Evolutionary conservation across 495 filamentous ascomycete species (phyloP).

Genomic region (Symbiotaphrina buchneri): DNA sequence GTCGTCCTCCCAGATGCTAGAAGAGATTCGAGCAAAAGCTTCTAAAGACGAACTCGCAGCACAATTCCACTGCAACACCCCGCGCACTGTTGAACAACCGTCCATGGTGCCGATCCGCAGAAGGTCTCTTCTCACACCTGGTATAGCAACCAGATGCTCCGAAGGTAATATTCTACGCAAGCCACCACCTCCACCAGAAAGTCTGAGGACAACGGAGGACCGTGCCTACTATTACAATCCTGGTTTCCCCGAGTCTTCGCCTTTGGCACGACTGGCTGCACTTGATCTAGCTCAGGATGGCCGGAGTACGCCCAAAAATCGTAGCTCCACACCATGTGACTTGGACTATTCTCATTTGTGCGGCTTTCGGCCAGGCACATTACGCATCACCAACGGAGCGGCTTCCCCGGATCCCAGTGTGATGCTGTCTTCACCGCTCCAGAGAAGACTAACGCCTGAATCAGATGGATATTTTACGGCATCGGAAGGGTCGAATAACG

Average conservation of each 20-base stretch:
- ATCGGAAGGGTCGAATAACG: slow-evolving; percentile 1
- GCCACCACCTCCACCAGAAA: slow-evolving; percentile 1
- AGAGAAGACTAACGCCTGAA: background rate
- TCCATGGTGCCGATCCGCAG: slow-evolving; percentile 1
- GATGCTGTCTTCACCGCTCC: background rate
- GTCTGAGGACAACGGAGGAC: slow-evolving; percentile 1
- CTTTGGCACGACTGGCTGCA: slow-evolving; percentile 1
- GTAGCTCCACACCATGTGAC: slow-evolving; percentile 5
- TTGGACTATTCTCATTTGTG: slow-evolving; percentile 3
- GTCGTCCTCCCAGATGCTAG: background rate
- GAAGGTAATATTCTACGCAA: slow-evolving; percentile 2
- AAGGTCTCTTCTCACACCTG: slow-evolving; percentile 4
- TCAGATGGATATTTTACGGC: slow-evolving; percentile 1
- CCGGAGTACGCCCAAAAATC: background rate
- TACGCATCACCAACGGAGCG: slow-evolving; percentile 5
- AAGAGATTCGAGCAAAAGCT: slow-evolving; percentile 2
- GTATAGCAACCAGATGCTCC: slow-evolving; percentile 4
- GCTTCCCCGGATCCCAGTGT: slow-evolving; percentile 3
- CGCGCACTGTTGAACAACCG: background rate
- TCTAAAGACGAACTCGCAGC: background rate
- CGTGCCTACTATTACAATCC: slow-evolving; percentile 1
- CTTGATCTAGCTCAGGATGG: slow-evolving; percentile 1
- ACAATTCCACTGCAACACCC: background rate
- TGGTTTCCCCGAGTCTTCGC: background rate
- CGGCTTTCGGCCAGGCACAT: slow-evolving; percentile 2